Percentiles rank a stretch among this genome's conserved stretches.
phyloP scores from a whole-genome alignment of 805 yeast genomes.

The Yarrowia divulgata region DNA sequence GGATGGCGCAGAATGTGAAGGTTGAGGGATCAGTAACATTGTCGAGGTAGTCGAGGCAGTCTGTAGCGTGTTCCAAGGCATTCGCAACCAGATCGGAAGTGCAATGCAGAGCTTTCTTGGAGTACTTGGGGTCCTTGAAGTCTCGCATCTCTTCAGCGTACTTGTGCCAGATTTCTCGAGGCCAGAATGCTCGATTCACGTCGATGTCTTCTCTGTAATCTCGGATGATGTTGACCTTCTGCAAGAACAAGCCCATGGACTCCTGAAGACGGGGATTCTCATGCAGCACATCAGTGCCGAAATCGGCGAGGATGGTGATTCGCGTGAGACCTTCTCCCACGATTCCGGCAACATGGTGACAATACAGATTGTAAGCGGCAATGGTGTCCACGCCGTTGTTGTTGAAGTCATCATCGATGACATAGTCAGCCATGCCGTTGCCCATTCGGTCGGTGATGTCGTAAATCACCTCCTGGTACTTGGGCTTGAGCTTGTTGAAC shows the following conservation, averaged over 20 bases:
- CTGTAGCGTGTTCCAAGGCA: constrained; percentile 78
- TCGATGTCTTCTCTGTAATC: constrained; percentile 91
- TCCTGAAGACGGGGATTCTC: constrained; percentile 67
- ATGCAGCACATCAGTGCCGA: constrained; percentile 63
- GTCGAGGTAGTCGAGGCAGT: constrained; percentile 76
- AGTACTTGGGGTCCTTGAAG: constrained; percentile 60
- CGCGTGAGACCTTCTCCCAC: constrained; percentile 96
- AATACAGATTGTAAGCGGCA: constrained; percentile 85
- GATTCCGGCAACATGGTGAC: constrained; percentile 96
- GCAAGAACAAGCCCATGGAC: constrained; percentile 94
- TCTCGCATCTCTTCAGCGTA: constrained; percentile 69
- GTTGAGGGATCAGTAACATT: constrained; percentile 79
- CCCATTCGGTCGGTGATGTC: constrained; percentile 90
- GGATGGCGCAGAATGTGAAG: constrained; percentile 94
- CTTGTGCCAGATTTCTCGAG: constrained; percentile 88
- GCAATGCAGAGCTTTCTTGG: constrained; percentile 70
- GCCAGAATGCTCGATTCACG: constrained; percentile 96
- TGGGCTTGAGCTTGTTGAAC: constrained; percentile 73
- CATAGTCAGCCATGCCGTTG: constrained; percentile 96
- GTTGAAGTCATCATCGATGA: constrained; percentile 71
- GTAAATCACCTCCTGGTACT: constrained; percentile 77
- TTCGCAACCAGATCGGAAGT: constrained; percentile 80
- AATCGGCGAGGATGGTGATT: constrained; percentile 75
- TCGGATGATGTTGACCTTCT: constrained; percentile 94
- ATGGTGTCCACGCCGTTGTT: constrained; percentile 82